Evolutionary conservation across 2,329 filamentous ascomycete species (phyloP), one percentile per base, ranked within the genome.

Genomic region (Scytalidium lignicola): DNA sequence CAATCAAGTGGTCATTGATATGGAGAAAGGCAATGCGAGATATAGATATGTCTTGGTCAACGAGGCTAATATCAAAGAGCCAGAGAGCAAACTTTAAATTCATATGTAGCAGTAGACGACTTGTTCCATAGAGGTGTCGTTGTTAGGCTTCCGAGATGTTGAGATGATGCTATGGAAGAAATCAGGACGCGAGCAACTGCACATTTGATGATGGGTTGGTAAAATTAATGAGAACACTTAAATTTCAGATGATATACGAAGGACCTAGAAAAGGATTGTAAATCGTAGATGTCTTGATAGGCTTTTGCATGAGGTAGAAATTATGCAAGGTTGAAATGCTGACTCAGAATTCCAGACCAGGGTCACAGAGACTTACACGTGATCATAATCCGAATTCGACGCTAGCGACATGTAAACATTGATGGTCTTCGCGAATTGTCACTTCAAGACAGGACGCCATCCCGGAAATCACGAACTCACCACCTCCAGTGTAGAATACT

Each of bases 1-100:
- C 3, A 83, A 83, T 62, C 59, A 74, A 62, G 72, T 71, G 4
- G 66, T 83, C 26, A 58, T 80, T 10, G 78, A 82, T 50, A 72
- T 83, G 67, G 74, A 76, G n/a, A 63, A 65, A 0, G 79, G 79
- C 1, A 78, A 79, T 65, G 74, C 74, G 7, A 67, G 72, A 29
- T 76, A 73, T 56, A 63, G 74, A 46, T 75, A 72, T 53, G 70
- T 74, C 8, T 58, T 73, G 46, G 68, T 71, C 22, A 72, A 72
- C 48, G 63, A 70, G 57, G 43, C 32, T 44, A 26, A 48, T 43
- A 41, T 43, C 18, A 21, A 41, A n/a, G 49, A 52, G 40, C 32
- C 15, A 37, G 32, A 17, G 10, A 17, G 32, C 15, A 37, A 37
- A 13, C 10, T 37, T 17, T 8, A 37, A 13, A n/a, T 15, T 15